Conservation (phyloP, 176 grass and related monocot genomes). For the Alloteropsis semialata region DNA sequence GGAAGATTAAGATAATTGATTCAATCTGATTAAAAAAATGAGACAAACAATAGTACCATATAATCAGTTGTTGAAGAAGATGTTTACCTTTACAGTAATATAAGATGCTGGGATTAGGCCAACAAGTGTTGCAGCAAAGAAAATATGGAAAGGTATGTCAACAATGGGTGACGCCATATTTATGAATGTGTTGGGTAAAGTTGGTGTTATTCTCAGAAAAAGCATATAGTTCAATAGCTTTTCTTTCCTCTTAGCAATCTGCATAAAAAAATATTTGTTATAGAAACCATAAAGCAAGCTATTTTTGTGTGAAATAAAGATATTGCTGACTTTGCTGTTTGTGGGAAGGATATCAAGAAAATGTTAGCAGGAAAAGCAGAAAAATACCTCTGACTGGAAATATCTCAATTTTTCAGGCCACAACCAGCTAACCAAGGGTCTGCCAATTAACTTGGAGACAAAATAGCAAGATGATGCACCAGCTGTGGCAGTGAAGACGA, state of each 20-base stretch:
- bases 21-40: neutral
- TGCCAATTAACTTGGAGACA: conserved; percentile 93
- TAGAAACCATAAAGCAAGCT: neutral
- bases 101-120: conserved; percentile 94
- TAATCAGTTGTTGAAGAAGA: neutral
- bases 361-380: conserved; percentile 7
- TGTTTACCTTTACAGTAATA: conserved; percentile 89
- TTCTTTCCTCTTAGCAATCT: conserved; percentile 91
- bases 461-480: conserved; percentile 95
- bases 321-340: neutral
- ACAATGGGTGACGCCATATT: conserved; percentile 99
- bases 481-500: conserved; percentile 89
- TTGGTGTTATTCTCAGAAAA: conserved; percentile 98
- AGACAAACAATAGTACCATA: conserved; percentile 3
- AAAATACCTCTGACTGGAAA: conserved; percentile 90
- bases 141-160: conserved; percentile 97
- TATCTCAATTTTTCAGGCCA: conserved; percentile 92
- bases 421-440: conserved; percentile 81
- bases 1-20: neutral
- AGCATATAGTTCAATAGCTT: conserved; percentile 98
- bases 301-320: conserved; percentile 9
- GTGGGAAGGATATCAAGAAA: conserved; percentile 23
- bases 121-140: conserved; percentile 88
- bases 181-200: conserved; percentile 97
- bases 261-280: conserved; percentile 23